These are phyloP conservation scores for Pythium guiyangense DNA, from an alignment of 352 stramenopile species.

Conservation along the genomic window DNA sequence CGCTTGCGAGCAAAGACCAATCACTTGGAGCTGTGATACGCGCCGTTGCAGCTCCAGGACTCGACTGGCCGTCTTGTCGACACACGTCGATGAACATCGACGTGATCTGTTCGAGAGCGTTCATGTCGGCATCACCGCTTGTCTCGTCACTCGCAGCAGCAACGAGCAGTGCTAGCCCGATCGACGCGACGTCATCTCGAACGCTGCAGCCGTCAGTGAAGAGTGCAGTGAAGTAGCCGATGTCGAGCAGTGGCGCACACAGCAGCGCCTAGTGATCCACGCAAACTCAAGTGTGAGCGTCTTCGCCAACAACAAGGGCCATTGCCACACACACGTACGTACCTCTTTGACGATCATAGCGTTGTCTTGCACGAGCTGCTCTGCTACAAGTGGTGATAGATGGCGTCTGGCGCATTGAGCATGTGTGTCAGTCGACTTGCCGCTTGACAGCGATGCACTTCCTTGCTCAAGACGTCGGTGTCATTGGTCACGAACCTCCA, in stretches of 20 bases:
- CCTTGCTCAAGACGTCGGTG: no score
- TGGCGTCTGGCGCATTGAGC: slow-evolving; percentile 13
- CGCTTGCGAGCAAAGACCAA: background rate
- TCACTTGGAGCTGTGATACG: slow-evolving; percentile 2
- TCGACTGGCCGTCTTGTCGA: background rate
- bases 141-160: slow-evolving; percentile 3
- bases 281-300: no score
- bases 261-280: slow-evolving; percentile 5
- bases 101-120: slow-evolving; percentile 13
- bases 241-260: slow-evolving; percentile 7
- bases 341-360: background rate
- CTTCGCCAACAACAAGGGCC: background rate
- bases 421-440: no score
- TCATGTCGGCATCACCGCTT: background rate
- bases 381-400: slow-evolving; percentile 19
- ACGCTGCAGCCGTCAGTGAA: background rate
- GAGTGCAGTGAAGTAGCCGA: slow-evolving; percentile 1
- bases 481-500: slow-evolving; percentile 6
- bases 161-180: slow-evolving; percentile 20
- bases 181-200: background rate
- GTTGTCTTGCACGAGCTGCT: slow-evolving; percentile 10
- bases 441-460: no score
- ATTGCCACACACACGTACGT: background rate
- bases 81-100: slow-evolving; percentile 28
- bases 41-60: background rate